These are phyloP conservation scores for Phenoliferia sp. DNA, from an alignment of 1,284 basidiomycete species.

Conservation along the genomic window DNA sequence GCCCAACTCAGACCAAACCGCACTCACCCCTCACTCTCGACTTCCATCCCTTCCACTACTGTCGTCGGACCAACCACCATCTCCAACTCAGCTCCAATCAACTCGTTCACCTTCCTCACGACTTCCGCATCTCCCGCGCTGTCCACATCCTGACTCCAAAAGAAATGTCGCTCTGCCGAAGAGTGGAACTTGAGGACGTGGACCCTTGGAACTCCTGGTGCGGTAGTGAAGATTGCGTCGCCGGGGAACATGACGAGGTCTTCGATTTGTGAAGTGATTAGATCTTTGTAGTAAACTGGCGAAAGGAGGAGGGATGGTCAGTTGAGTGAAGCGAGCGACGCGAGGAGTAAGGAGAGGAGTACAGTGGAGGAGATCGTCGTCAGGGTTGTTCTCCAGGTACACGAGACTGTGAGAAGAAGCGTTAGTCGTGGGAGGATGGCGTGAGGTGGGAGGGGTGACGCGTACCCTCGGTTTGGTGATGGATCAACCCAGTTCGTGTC, in stretches of 20 bases:
- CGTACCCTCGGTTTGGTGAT: constrained; percentile 33
- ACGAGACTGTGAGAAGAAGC: constrained; percentile 5
- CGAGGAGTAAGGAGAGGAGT: constrained; percentile 32
- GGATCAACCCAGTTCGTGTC: constrained; percentile 36
- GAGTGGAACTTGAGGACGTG: constrained; percentile 39
- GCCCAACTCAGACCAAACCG: no score
- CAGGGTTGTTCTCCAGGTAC: constrained; percentile 31
- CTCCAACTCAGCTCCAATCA: constrained; percentile 31
- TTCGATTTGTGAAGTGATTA: constrained; percentile 13
- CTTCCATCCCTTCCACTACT: constrained; percentile 14
- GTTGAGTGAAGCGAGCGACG: not conserved
- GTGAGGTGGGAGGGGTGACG: not conserved
- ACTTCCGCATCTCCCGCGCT: constrained; percentile 15
- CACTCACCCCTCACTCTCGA: constrained; percentile 33
- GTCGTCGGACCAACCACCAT: constrained; percentile 8
- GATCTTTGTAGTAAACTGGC: not conserved
- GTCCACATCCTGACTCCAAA: constrained; percentile 38
- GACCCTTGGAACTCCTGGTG: constrained; percentile 18
- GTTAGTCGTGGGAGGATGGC: not conserved
- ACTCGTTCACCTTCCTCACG: constrained; percentile 32
- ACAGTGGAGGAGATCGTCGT: constrained; percentile 38
- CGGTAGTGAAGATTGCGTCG: constrained; percentile 24
- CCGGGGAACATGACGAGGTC: constrained; percentile 33
- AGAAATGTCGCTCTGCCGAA: constrained; percentile 36
- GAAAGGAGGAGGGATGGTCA: constrained; percentile 1